A percentile compares a stretch with the other conserved stretches of the same genome.
phyloP scores from a whole-genome alignment of 1,139 yeast genomes.

The Lodderomyces parapsilosis region DNA sequence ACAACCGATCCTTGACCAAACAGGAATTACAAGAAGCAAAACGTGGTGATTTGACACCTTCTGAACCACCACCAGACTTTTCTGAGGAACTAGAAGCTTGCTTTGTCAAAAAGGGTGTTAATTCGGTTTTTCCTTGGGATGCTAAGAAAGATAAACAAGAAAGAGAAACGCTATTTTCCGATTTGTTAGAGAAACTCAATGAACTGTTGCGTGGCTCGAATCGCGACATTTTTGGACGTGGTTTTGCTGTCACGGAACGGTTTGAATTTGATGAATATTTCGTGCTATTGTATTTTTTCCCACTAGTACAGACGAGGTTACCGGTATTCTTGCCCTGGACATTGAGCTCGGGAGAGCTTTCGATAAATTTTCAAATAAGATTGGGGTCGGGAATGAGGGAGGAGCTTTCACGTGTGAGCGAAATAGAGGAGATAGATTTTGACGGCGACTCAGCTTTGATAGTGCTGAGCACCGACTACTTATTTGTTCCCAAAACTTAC shows the following conservation, averaged over 20 bases:
- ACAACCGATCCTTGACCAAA: constrained; percentile 8
- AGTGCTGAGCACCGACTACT: not conserved
- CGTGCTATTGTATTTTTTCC: constrained; percentile 26
- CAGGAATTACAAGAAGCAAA: constrained; percentile 8
- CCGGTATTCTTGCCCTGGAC: constrained; percentile 20
- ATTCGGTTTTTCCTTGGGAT: constrained; percentile 7
- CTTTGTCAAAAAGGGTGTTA: constrained; percentile 15
- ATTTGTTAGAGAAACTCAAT: constrained; percentile 18
- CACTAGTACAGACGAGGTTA: constrained; percentile 16
- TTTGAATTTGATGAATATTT: constrained; percentile 22
- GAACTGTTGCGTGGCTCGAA: constrained; percentile 15
- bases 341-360: constrained; percentile 24
- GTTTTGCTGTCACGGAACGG: constrained; percentile 14
- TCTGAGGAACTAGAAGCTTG: constrained; percentile 19
- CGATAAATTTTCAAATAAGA: constrained; percentile 3
- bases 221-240: constrained; percentile 26
- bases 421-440: not conserved
- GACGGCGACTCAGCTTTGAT: not conserved
- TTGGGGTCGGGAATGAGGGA: not conserved
- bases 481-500: constrained; percentile 5
- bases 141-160: constrained; percentile 8
- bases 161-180: constrained; percentile 12
- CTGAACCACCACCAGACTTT: constrained; percentile 22
- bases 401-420: constrained; percentile 1
- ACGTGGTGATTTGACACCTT: not conserved